phyloP scores from a whole-genome alignment of 2,329 filamentous ascomycete genomes.

The Chrysoporthe puriensis region DNA sequence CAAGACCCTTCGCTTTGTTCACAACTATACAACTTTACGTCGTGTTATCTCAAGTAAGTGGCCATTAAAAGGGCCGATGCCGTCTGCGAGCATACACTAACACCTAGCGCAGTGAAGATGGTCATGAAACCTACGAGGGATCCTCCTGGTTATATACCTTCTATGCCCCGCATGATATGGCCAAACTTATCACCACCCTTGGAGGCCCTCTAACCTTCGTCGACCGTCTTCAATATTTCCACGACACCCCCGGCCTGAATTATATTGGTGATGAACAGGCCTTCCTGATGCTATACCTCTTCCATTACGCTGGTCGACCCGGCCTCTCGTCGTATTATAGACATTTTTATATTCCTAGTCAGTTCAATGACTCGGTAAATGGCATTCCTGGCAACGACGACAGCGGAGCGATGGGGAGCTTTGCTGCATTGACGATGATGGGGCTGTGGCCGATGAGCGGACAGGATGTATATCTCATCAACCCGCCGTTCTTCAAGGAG shows the following conservation, averaged over 20 bases:
- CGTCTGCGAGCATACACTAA: not conserved
- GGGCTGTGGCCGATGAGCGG: conserved; percentile 64
- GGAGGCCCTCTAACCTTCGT: conserved; percentile 57
- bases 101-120: conserved; percentile 35
- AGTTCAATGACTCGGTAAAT: conserved; percentile 59
- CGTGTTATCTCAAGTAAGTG: conserved; percentile 30
- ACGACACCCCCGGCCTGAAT: conserved; percentile 44
- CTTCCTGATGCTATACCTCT: conserved; percentile 63
- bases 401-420: conserved; percentile 65
- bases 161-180: conserved; percentile 49
- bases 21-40: conserved; percentile 48
- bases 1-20: conserved; percentile 67
- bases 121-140: conserved; percentile 70
- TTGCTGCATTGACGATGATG: conserved; percentile 61
- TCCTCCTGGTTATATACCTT: conserved; percentile 72
- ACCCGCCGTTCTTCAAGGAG: conserved; percentile 62
- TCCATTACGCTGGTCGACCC: conserved; percentile 65
- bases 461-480: conserved; percentile 67
- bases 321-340: conserved; percentile 51
- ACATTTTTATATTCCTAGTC: conserved; percentile 62
- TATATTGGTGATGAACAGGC: conserved; percentile 55
- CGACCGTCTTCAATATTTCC: conserved; percentile 59
- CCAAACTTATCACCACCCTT: conserved; percentile 52
- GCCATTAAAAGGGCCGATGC: not conserved
- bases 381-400: conserved; percentile 69